Conservation (phyloP, 495 filamentous ascomycete species). For the Lasiosphaeria hispida region DNA sequence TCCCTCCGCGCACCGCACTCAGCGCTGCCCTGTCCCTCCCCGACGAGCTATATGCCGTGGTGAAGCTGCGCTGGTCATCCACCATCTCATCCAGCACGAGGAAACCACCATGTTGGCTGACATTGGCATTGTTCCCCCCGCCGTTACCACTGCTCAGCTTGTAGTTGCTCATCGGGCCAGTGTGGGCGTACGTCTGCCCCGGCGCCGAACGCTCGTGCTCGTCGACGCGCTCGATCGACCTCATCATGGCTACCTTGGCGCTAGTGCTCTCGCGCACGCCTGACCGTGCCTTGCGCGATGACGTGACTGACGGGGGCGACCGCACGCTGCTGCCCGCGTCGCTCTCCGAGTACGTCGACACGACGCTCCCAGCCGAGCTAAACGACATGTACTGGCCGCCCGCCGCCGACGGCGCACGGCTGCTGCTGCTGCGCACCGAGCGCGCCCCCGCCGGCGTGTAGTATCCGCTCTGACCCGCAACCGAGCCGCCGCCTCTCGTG, state of each 20-base stretch:
- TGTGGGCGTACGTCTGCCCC: conserved; percentile 22
- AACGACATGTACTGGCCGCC: conserved; percentile 15
- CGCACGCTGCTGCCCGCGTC: conserved; percentile 27
- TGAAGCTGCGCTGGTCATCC: conserved; percentile 25
- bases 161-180: conserved; percentile 4
- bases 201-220: conserved; percentile 27
- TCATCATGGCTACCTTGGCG: conserved; percentile 11
- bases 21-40: conserved; percentile 20
- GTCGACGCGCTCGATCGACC: conserved; percentile 21
- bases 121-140: not conserved
- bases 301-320: conserved; percentile 20
- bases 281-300: conserved; percentile 10
- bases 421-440: conserved; percentile 28
- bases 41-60: conserved; percentile 25
- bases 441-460: conserved; percentile 27
- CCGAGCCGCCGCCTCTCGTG: conserved; percentile 29
- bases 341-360: conserved; percentile 17
- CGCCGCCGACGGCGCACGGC: conserved; percentile 21
- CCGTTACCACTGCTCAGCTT: conserved; percentile 17
- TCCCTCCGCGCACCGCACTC: conserved; percentile 15
- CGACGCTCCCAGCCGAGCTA: conserved; percentile 20
- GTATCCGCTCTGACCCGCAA: conserved; percentile 21
- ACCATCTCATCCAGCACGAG: conserved; percentile 24
- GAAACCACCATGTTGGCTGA: conserved; percentile 24
- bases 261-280: conserved; percentile 10